Evolutionary conservation across 768 basidiomycete genomes (phyloP).

Genomic region (Cystoderma amianthinum): DNA sequence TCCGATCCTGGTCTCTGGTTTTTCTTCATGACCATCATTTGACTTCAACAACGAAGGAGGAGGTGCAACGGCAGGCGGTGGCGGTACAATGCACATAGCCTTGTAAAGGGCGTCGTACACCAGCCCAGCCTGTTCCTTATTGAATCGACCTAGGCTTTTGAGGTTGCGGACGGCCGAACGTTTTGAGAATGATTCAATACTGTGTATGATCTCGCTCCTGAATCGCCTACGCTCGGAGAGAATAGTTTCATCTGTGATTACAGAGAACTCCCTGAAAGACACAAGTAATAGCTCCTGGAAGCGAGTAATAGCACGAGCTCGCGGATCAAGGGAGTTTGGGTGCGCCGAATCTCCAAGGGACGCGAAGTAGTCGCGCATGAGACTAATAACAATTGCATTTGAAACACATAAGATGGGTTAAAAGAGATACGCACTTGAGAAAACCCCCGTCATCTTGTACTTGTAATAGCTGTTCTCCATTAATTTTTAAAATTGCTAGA

Average conservation of each 20-base stretch:
- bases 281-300: conserved; percentile 97
- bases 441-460: conserved; percentile 97
- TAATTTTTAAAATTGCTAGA: conserved; percentile 93
- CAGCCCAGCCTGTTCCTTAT: conserved; percentile 79
- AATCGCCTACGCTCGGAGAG: conserved; percentile 78
- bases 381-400: conserved; percentile 30
- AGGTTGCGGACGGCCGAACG: conserved; percentile 87
- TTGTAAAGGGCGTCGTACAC: conserved; percentile 92
- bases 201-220: conserved; percentile 84
- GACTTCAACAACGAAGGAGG: conserved; percentile 48
- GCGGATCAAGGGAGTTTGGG: conserved; percentile 80
- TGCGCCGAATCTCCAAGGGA: conserved; percentile 93
- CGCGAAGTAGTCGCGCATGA: conserved; percentile 94
- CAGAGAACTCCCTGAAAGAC: conserved; percentile 95
- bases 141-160: conserved; percentile 69
- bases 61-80: conserved; percentile 43
- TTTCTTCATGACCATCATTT: conserved; percentile 60
- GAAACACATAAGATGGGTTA: background rate
- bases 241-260: conserved; percentile 95
- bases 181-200: conserved; percentile 92
- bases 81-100: conserved; percentile 73
- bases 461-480: conserved; percentile 85
- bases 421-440: conserved; percentile 75
- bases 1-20: conserved; percentile 86
- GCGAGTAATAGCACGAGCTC: conserved; percentile 87